A percentile compares a stretch with the other conserved stretches of the same genome.
These are phyloP conservation scores for sorghum (Sorghum bicolor) DNA, from an alignment of 176 grass and related monocot genomes.

Conservation along the genomic window DNA sequence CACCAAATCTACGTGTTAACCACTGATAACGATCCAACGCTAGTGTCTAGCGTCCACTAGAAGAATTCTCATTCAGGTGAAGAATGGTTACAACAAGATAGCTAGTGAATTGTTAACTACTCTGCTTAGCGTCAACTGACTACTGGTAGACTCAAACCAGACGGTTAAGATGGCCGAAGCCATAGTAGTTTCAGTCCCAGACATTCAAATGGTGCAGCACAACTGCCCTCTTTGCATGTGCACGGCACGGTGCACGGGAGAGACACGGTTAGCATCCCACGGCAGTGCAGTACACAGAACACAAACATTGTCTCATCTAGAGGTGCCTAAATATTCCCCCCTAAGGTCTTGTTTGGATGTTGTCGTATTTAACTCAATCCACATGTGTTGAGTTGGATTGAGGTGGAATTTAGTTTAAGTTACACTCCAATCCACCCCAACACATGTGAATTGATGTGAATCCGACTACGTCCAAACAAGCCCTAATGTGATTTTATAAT, in stretches of 20 bases:
- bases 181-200: not conserved
- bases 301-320: constrained; percentile 4
- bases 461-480: no score
- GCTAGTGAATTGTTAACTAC: not conserved
- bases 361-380: no score
- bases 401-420: no score
- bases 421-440: no score
- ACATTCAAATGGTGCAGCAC: not conserved
- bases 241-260: not conserved
- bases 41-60: not conserved
- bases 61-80: not conserved
- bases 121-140: not conserved
- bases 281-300: not conserved
- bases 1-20: not conserved
- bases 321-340: not conserved
- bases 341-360: no score
- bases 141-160: not conserved
- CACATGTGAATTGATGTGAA: no score
- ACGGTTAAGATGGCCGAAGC: not conserved
- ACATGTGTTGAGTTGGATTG: no score
- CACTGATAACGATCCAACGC: not conserved
- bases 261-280: not conserved
- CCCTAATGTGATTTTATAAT: not conserved
- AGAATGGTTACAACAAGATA: not conserved
- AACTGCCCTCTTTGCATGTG: not conserved